These are phyloP conservation scores for Thyridium curvatum DNA, from an alignment of 2,329 filamentous ascomycete genomes.

Conservation along the genomic window DNA sequence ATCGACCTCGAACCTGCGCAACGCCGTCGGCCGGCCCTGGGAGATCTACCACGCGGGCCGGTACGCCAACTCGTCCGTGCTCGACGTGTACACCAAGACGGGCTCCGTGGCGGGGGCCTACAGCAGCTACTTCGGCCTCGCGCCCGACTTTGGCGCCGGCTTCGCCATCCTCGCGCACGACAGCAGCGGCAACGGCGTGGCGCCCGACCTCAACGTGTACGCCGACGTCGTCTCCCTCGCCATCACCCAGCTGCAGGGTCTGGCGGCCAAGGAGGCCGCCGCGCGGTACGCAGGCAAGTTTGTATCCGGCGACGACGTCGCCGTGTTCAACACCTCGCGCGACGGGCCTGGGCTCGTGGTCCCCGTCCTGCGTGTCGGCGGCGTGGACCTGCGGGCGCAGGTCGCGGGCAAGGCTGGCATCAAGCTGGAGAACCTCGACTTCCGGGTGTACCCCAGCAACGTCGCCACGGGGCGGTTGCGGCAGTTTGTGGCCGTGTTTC, in stretches of 20 bases:
- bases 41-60: conserved; percentile 32
- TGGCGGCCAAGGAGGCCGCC: conserved; percentile 10
- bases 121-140: conserved; percentile 28
- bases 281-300: conserved; percentile 11
- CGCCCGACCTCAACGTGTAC: conserved; percentile 24
- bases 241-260: conserved; percentile 7
- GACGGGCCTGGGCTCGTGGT: conserved; percentile 17
- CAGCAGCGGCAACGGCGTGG: conserved; percentile 4
- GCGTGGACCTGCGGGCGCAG: conserved; percentile 11
- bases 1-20: conserved; percentile 27
- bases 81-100: conserved; percentile 41
- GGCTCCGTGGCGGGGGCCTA: conserved; percentile 35
- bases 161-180: conserved; percentile 31
- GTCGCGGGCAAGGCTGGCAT: conserved; percentile 14
- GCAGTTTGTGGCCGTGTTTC: conserved; percentile 22
- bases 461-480: conserved; percentile 10
- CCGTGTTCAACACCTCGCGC: conserved; percentile 5
- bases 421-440: conserved; percentile 15
- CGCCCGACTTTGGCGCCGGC: conserved; percentile 40
- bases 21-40: conserved; percentile 38
- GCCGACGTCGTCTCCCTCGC: conserved; percentile 21
- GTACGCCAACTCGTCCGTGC: conserved; percentile 25
- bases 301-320: background rate
- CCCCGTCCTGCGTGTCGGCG: conserved; percentile 5
- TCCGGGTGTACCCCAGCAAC: conserved; percentile 22